phyloP scores from a whole-genome alignment of 2,329 filamentous ascomycete species.

The Aulographum hederae region DNA sequence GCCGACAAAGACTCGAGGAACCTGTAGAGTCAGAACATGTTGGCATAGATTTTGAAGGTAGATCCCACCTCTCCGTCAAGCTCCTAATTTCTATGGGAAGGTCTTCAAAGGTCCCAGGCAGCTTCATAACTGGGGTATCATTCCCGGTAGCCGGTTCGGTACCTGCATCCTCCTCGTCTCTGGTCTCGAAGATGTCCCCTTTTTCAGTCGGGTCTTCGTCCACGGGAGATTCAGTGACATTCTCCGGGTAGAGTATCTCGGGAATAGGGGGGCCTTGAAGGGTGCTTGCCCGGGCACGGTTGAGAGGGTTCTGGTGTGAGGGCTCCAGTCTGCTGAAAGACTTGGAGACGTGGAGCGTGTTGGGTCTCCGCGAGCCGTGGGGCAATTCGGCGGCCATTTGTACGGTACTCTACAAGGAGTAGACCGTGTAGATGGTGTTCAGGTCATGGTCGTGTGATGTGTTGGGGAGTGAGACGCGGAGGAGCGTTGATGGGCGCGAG shows the following conservation, averaged over 20 bases:
- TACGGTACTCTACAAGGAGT: too few relatives aligned
- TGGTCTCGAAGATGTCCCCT: constrained; percentile 22
- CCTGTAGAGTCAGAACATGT: constrained; percentile 24
- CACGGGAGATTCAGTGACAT: constrained; percentile 15
- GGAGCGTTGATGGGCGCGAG: too few relatives aligned
- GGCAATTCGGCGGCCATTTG: too few relatives aligned
- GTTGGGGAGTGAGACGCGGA: too few relatives aligned
- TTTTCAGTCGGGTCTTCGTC: constrained; percentile 13
- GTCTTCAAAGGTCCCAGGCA: constrained; percentile 60
- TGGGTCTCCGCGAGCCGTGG: constrained; percentile 12
- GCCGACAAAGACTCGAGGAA: constrained; percentile 83
- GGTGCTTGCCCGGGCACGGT: constrained; percentile 26
- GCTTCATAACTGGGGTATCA: constrained; percentile 11
- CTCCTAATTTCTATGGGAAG: constrained; percentile 87
- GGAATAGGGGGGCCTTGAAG: constrained; percentile 23
- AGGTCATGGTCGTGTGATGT: too few relatives aligned
- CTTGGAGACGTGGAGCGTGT: constrained; percentile 21
- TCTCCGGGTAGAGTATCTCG: constrained; percentile 23
- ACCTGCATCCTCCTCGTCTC: constrained; percentile 15
- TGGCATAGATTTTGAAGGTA: constrained; percentile 1
- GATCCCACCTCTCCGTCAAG: constrained; percentile 59
- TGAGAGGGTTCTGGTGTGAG: constrained; percentile 11
- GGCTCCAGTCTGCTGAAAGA: constrained; percentile 32
- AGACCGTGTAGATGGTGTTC: not conserved
- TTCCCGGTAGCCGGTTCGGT: too few relatives aligned